A percentile compares a stretch with the other conserved stretches of the same genome.
phyloP scores from a whole-genome alignment of 176 grass and related monocot genomes.

The Oryza nivara region DNA sequence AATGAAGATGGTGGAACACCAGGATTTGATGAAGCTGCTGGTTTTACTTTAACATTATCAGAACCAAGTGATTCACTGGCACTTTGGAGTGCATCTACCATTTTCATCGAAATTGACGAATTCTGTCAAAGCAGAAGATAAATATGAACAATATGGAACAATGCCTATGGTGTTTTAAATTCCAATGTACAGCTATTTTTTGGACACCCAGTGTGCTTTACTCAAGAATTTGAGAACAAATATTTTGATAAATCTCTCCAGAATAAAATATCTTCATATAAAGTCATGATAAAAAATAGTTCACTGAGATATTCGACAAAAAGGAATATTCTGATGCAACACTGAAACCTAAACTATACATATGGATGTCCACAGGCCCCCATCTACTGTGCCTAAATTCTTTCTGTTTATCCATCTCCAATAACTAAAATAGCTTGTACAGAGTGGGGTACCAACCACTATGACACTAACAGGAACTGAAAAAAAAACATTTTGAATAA shows the following conservation, averaged over 20 bases:
- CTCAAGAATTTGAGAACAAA: conserved; percentile 21
- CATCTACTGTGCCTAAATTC: neutral
- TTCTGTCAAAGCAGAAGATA: conserved; percentile 56
- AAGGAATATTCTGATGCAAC: neutral
- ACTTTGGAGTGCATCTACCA: conserved; percentile 70
- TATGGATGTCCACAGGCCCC: neutral
- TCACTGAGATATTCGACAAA: conserved; percentile 7
- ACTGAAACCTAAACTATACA: neutral
- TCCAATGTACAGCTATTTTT: neutral
- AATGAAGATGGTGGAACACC: conserved; percentile 96
- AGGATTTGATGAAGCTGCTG: conserved; percentile 74
- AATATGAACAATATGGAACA: conserved; percentile 26
- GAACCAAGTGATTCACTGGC: conserved; percentile 84
- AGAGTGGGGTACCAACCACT: neutral
- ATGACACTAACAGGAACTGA: neutral
- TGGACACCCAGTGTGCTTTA: neutral
- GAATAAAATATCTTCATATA: conserved; percentile 6
- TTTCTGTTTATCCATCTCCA: neutral
- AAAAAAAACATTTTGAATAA: conserved; percentile 1
- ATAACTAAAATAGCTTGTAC: neutral
- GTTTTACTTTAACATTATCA: conserved; percentile 87
- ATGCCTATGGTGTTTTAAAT: neutral
- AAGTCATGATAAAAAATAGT: conserved; percentile 25
- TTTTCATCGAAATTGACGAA: conserved; percentile 67
- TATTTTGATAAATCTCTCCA: conserved; percentile 16